A percentile compares a stretch with the other conserved stretches of the same genome.
Evolutionary conservation across 2,329 filamentous ascomycete species (phyloP).

Genomic region (Botrytis medusae): DNA sequence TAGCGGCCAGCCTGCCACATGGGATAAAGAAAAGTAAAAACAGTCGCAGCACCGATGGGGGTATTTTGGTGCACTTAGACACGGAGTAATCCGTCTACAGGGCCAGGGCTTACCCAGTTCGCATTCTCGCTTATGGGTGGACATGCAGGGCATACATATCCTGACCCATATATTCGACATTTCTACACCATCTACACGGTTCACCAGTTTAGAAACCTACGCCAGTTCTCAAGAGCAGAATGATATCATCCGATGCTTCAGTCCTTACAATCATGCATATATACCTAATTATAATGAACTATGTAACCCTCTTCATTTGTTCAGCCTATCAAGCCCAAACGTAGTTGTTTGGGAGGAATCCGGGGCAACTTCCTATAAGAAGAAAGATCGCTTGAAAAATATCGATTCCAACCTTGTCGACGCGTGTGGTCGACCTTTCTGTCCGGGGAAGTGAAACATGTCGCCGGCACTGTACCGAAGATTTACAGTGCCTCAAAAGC

Average conservation of each 20-base stretch:
- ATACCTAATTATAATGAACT: background rate
- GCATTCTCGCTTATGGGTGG: background rate
- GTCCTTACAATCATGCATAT: background rate
- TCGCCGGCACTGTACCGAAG: slow-evolving; percentile 6
- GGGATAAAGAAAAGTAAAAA: background rate
- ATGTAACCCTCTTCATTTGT: background rate
- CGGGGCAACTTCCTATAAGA: background rate
- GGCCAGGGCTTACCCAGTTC: background rate
- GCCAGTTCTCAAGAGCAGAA: background rate
- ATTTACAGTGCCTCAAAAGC: background rate
- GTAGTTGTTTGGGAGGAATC: background rate
- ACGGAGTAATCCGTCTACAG: background rate
- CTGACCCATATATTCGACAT: background rate
- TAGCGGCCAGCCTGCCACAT: background rate
- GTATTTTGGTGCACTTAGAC: background rate
- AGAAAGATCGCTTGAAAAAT: background rate
- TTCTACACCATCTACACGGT: background rate
- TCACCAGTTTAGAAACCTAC: background rate
- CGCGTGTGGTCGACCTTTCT: background rate
- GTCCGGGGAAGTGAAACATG: slow-evolving; percentile 13
- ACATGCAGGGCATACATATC: background rate
- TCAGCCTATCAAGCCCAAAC: background rate
- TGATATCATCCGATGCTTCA: background rate
- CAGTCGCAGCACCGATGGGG: background rate
- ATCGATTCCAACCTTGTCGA: slow-evolving; percentile 12